phyloP scores from a whole-genome alignment of 768 basidiomycete species.

The Pleurotus citrinopileatus region DNA sequence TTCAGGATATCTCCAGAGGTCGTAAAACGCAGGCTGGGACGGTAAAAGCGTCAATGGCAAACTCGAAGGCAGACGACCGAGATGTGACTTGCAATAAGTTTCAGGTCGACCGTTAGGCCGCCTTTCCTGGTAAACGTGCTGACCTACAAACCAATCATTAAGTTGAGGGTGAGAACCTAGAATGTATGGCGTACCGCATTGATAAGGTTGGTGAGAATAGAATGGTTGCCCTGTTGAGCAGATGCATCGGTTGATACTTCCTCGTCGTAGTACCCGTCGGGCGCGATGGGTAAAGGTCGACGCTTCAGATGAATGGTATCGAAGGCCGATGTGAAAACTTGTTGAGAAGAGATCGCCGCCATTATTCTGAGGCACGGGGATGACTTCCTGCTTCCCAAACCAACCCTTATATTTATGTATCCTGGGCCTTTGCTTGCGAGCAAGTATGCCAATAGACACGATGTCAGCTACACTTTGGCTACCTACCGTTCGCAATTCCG shows the following conservation, averaged over 20 bases:
- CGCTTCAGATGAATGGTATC: conserved; percentile 33
- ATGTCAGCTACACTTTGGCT: no score
- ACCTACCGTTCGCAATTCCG: no score
- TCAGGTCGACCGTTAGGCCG: conserved; percentile 18
- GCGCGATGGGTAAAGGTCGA: conserved; percentile 35
- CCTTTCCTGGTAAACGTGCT: conserved; percentile 20
- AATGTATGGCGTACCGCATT: conserved; percentile 16
- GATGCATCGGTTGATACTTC: conserved; percentile 29
- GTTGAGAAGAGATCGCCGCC: conserved; percentile 17
- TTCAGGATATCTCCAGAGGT: conserved; percentile 26
- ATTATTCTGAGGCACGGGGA: no score
- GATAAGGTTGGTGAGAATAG: conserved; percentile 30
- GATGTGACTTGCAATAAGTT: conserved; percentile 22
- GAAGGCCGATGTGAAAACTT: conserved; percentile 23
- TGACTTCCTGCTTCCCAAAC: no score
- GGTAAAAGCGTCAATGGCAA: no score
- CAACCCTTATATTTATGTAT: no score
- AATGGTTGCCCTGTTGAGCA: conserved; percentile 27
- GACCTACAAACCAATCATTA: conserved; percentile 10
- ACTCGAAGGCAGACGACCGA: neutral
- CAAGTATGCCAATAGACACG: no score
- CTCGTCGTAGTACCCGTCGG: conserved; percentile 44
- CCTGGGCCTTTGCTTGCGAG: no score
- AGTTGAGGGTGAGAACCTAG: neutral
- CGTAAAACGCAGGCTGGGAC: conserved; percentile 30